phyloP scores from a whole-genome alignment of 2,329 filamentous ascomycete genomes.

The Claviceps spartinae region DNA sequence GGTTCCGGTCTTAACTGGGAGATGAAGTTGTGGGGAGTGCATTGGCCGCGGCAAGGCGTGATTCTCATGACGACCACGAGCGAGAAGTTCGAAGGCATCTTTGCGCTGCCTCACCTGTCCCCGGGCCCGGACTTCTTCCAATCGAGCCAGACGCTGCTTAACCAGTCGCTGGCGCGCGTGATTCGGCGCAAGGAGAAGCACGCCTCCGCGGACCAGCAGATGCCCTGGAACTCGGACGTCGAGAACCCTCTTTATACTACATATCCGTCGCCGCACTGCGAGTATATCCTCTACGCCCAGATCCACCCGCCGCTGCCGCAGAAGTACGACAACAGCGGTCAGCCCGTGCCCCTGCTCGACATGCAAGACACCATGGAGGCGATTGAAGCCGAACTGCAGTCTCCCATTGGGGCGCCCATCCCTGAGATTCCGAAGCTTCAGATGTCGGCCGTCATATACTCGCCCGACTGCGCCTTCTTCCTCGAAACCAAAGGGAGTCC shows the following conservation, averaged over 20 bases:
- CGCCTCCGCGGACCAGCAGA: constrained; percentile 40
- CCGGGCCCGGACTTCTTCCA: constrained; percentile 42
- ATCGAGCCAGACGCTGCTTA: constrained; percentile 51
- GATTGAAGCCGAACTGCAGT: constrained; percentile 50
- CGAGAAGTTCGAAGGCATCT: constrained; percentile 87
- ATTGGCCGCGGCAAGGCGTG: constrained; percentile 69
- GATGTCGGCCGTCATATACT: constrained; percentile 52
- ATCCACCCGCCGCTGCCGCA: constrained; percentile 42
- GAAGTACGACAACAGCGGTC: constrained; percentile 15
- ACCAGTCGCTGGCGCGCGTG: constrained; percentile 54
- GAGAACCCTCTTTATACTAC: constrained; percentile 46
- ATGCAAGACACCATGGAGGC: constrained; percentile 31
- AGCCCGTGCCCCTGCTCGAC: constrained; percentile 18
- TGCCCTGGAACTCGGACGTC: constrained; percentile 65
- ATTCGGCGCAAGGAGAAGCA: constrained; percentile 51
- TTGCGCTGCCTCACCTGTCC: constrained; percentile 73
- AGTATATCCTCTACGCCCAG: constrained; percentile 79
- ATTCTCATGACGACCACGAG: constrained; percentile 79
- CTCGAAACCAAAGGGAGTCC: constrained; percentile 52
- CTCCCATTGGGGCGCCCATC: constrained; percentile 45
- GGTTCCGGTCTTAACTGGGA: constrained; percentile 60
- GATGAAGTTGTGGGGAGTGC: constrained; percentile 67
- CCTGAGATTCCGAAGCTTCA: constrained; percentile 40
- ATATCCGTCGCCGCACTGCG: constrained; percentile 61
- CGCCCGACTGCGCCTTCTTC: constrained; percentile 55